Base-by-base conservation (phyloP, 2,329 filamentous ascomycete species). In the Sporothrix sp. region DNA sequence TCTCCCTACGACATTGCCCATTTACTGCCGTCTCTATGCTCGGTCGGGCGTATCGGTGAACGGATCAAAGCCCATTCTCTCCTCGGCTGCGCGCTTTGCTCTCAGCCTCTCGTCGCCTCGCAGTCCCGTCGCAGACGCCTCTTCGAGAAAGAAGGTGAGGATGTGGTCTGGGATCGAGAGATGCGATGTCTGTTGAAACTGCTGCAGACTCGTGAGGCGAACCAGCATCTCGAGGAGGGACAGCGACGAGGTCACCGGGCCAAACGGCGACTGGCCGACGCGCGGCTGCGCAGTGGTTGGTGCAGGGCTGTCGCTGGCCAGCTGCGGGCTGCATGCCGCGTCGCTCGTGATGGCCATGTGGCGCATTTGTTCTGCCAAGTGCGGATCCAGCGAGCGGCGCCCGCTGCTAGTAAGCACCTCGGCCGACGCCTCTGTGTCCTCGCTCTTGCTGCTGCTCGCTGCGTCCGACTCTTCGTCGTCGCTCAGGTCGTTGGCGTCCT, bases 111-210 rank as follows among this genome's bases (percentile, higher is more conserved):
- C 69, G 52, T 73, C 68, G 3, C 74, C 73, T 7, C 63, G 62
- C 18, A 76, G 55, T 0, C 75, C 72, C 4, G 73, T 75, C 2
- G 73, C 74, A 7, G 75, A 78, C 2, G 72, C 73, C 51, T 79
- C 74, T 53, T 79, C 76, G 14, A 96, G 72, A 68, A 95, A 96
- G 69, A 95, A 94, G 48, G 84, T 88, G 36, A 95, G 72, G 2
- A 95, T 79, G 59, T 95, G 87, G 62, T 96, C 90, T 1, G 86
- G 86, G 54, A 95, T 93, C 7, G 87, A 79, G n/a, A 95, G 76
- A 60, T 95, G 89, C 0, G 87, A 89, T 36, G 81, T 78, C 71
- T 96, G 90, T 63, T 95, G 86, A 65, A 93, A 95, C 69, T 95
- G 88, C 63, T 95, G 90, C 13, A 95, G 77, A 20, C 88, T 87